Evolutionary conservation across 768 basidiomycete genomes (phyloP).

Genomic region (Naganishia vaughanmartiniae): DNA sequence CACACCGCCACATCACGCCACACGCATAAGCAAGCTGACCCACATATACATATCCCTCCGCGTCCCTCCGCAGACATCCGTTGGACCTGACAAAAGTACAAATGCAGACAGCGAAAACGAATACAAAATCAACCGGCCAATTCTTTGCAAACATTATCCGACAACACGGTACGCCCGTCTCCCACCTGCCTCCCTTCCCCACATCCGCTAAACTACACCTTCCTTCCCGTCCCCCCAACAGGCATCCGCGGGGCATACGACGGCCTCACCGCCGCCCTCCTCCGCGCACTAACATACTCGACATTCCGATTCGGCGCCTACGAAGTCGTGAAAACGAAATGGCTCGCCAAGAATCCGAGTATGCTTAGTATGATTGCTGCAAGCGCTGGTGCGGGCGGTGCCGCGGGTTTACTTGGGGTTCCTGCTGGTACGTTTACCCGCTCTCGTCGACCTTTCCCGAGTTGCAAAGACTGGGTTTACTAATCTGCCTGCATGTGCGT

Average conservation of each 20-base stretch:
- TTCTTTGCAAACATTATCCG: conserved; percentile 28
- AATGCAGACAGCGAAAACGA: conserved; percentile 33
- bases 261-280: conserved; percentile 46
- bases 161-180: conserved; percentile 25
- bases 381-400: conserved; percentile 44
- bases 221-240: neutral
- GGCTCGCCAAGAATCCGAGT: conserved; percentile 21
- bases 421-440: conserved; percentile 39
- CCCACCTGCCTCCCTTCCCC: neutral
- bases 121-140: conserved; percentile 28
- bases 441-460: no score
- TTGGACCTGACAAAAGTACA: conserved; percentile 34
- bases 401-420: conserved; percentile 48
- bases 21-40: neutral
- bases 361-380: conserved; percentile 42
- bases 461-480: neutral
- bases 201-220: neutral
- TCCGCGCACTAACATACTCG: conserved; percentile 39
- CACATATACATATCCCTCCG: no score
- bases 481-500: neutral
- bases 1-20: no score
- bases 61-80: conserved; percentile 20
- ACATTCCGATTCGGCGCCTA: conserved; percentile 48
- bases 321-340: conserved; percentile 42
- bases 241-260: conserved; percentile 49